These are phyloP conservation scores for Trichopus zeylanicus DNA, from an alignment of 116 monocot species.

Conservation along the genomic window DNA sequence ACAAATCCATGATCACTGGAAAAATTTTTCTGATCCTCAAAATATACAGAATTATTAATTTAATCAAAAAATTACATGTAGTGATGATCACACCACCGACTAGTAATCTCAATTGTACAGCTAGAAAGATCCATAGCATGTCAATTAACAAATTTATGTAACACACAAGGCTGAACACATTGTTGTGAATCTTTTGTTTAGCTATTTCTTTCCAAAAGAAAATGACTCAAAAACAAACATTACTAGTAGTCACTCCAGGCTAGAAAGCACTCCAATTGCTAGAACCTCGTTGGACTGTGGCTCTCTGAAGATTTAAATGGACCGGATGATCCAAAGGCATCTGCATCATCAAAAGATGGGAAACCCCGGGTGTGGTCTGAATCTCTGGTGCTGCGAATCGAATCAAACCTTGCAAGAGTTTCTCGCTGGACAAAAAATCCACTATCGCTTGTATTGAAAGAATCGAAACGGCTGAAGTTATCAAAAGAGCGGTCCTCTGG, in stretches of 20 bases:
- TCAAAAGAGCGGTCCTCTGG: constrained; percentile 39
- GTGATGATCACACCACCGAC: too few relatives aligned
- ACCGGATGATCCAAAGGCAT: constrained; percentile 69
- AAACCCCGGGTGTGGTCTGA: constrained; percentile 33
- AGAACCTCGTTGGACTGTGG: constrained; percentile 39
- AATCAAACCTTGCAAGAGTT: constrained; percentile 47
- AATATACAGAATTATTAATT: too few relatives aligned
- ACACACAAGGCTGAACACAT: too few relatives aligned
- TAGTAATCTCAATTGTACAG: too few relatives aligned
- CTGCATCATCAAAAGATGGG: constrained; percentile 76
- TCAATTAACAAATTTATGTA: too few relatives aligned
- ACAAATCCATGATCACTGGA: too few relatives aligned
- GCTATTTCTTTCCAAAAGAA: too few relatives aligned
- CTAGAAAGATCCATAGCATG: too few relatives aligned
- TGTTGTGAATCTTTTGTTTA: too few relatives aligned
- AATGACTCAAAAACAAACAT: too few relatives aligned
- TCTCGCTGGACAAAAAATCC: constrained; percentile 41
- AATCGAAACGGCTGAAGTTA: constrained; percentile 64
- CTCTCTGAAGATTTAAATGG: constrained; percentile 62
- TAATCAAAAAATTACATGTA: too few relatives aligned
- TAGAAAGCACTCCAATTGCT: constrained; percentile 64
- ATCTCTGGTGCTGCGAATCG: constrained; percentile 39
- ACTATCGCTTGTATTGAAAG: constrained; percentile 47
- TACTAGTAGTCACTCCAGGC: not conserved
- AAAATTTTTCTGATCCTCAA: too few relatives aligned